Conservation (phyloP, 2,329 filamentous ascomycete species). For the Amesomyces nigricolor region DNA sequence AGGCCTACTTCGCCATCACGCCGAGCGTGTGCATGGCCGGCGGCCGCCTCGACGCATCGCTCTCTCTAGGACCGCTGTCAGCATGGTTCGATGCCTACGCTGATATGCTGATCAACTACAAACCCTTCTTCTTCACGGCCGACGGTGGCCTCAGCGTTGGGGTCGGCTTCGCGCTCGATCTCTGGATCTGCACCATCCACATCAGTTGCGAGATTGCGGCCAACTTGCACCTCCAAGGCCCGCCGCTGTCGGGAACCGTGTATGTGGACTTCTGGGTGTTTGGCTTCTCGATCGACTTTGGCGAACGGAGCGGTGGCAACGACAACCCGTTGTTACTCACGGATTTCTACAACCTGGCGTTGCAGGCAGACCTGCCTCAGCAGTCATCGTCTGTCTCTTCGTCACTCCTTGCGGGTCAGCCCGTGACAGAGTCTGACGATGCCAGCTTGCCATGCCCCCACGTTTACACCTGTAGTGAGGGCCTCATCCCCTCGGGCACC, state of each 20-base stretch:
- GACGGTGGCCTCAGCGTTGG: conserved; percentile 3
- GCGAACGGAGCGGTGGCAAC: background rate
- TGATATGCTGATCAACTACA: conserved; percentile 16
- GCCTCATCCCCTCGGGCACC: background rate
- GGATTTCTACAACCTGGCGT: background rate
- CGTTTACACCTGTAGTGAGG: background rate
- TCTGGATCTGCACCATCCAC: conserved; percentile 8
- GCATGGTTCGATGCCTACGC: conserved; percentile 15
- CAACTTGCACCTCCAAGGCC: conserved; percentile 3
- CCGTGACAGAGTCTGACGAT: too few species aligned
- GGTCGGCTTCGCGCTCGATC: conserved; percentile 6
- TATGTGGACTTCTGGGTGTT: conserved; percentile 16
- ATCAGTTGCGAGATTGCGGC: conserved; percentile 11
- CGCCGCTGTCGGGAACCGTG: conserved; percentile 8
- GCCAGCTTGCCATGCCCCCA: background rate
- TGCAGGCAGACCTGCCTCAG: background rate
- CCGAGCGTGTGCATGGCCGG: conserved; percentile 41
- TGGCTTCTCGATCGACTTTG: conserved; percentile 16
- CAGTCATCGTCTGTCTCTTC: background rate
- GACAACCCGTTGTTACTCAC: background rate
- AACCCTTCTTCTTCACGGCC: conserved; percentile 6
- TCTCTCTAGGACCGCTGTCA: conserved; percentile 1
- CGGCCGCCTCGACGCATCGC: conserved; percentile 29
- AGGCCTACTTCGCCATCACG: conserved; percentile 44
- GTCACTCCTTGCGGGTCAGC: background rate